A percentile compares a stretch with the other conserved stretches of the same genome.
Evolutionary conservation across 352 stramenopile species (phyloP).

Genomic region (Blastocystis sp.): DNA sequence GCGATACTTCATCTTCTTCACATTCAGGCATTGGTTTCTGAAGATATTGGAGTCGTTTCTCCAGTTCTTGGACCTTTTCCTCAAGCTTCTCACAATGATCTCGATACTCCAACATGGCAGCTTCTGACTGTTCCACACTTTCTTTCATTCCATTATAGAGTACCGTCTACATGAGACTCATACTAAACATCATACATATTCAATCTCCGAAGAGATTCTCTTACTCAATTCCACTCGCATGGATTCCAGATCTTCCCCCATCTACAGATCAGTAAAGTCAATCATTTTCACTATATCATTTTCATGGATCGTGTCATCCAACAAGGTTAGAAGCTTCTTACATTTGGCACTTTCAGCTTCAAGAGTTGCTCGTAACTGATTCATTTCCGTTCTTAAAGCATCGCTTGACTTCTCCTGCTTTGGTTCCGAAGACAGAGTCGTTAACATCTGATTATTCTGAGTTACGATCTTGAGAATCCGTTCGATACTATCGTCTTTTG

Average conservation of each 20-base stretch:
- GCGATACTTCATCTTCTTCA: background rate
- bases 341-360: background rate
- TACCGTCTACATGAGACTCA: background rate
- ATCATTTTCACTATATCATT: background rate
- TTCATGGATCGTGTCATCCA: slow-evolving; percentile 2
- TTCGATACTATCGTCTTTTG: background rate
- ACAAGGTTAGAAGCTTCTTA: background rate
- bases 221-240: background rate
- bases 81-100: too few species aligned
- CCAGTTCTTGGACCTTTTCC: background rate
- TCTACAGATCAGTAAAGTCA: background rate
- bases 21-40: background rate
- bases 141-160: background rate
- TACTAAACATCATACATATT: background rate
- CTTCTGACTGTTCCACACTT: background rate
- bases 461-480: slow-evolving; percentile 1
- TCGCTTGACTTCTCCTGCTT: background rate
- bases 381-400: background rate
- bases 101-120: background rate
- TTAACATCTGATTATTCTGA: background rate
- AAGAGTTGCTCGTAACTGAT: background rate
- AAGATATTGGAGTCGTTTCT: background rate
- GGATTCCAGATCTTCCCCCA: background rate
- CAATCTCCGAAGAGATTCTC: background rate
- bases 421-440: background rate